A percentile compares a stretch with the other conserved stretches of the same genome.
Evolutionary conservation across 2,329 filamentous ascomycete genomes (phyloP).

Genomic region (Fusarium sp.): DNA sequence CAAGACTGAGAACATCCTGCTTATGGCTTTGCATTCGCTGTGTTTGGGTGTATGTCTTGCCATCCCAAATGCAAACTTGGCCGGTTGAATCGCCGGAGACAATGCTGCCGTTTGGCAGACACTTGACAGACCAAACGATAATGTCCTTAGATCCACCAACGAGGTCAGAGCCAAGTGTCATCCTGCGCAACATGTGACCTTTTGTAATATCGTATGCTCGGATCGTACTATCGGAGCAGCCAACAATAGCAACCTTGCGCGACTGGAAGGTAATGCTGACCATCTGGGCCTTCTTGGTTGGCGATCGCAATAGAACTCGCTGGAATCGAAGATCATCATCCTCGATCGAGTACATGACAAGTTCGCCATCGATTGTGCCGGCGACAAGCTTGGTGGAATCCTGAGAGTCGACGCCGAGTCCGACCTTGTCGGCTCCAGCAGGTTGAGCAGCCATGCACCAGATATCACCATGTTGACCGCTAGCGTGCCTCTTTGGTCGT

Average conservation of each 20-base stretch:
- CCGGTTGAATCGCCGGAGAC: constrained; percentile 96
- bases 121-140: constrained; percentile 94
- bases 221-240: constrained; percentile 97
- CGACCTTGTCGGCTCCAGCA: constrained; percentile 46
- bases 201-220: constrained; percentile 88
- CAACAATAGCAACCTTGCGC: constrained; percentile 83
- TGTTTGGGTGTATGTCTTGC: constrained; percentile 87
- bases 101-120: constrained; percentile 87
- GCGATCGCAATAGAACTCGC: constrained; percentile 78
- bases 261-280: constrained; percentile 93
- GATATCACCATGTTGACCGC: constrained; percentile 93
- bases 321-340: constrained; percentile 87
- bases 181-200: constrained; percentile 80
- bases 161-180: constrained; percentile 86
- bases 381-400: constrained; percentile 75
- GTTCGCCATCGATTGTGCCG: constrained; percentile 90
- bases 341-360: constrained; percentile 87
- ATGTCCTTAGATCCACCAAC: constrained; percentile 84
- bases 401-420: constrained; percentile 50
- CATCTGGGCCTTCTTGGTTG: constrained; percentile 87
- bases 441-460: constrained; percentile 97
- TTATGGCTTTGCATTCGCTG: constrained; percentile 90
- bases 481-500: constrained; percentile 82
- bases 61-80: constrained; percentile 93
- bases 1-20: constrained; percentile 91